Evolutionary conservation across 768 basidiomycete genomes (phyloP).

Genomic region (Kwoniella pini): DNA sequence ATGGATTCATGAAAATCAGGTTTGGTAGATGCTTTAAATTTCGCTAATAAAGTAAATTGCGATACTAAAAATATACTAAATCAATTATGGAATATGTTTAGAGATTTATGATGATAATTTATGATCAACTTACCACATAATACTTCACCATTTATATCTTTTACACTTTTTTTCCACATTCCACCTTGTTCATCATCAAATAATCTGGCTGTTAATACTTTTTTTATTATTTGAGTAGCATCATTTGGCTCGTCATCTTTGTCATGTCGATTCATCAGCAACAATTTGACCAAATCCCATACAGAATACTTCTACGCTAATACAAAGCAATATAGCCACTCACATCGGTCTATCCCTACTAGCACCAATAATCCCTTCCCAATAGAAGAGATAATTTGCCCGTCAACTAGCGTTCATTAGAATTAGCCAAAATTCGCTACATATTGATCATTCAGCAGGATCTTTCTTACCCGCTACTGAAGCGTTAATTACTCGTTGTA

Average conservation of each 20-base stretch:
- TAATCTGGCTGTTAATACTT: conserved; percentile 74
- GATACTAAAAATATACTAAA: conserved; percentile 58
- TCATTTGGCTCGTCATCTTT: conserved; percentile 79
- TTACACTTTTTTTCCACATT: conserved; percentile 86
- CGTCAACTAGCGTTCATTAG: conserved; percentile 63
- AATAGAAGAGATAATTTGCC: conserved; percentile 75
- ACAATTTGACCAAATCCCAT: neutral
- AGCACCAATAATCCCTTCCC: conserved; percentile 84
- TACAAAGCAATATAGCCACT: conserved; percentile 1
- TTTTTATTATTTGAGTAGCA: conserved; percentile 70
- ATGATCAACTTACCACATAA: conserved; percentile 64
- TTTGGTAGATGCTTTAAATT: conserved; percentile 69
- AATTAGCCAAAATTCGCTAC: neutral
- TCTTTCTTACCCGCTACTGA: conserved; percentile 81
- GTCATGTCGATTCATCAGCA: neutral
- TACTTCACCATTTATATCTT: conserved; percentile 84
- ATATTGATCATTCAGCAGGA: neutral
- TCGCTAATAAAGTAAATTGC: conserved; percentile 87
- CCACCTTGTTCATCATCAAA: conserved; percentile 59
- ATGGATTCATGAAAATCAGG: conserved; percentile 87
- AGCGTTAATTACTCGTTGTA: conserved; percentile 79
- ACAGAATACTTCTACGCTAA: neutral
- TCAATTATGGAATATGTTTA: neutral
- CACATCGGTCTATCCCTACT: conserved; percentile 76
- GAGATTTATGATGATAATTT: neutral